phyloP scores from a whole-genome alignment of 2,329 filamentous ascomycete species.

The Plectosphaerella plurivora region DNA sequence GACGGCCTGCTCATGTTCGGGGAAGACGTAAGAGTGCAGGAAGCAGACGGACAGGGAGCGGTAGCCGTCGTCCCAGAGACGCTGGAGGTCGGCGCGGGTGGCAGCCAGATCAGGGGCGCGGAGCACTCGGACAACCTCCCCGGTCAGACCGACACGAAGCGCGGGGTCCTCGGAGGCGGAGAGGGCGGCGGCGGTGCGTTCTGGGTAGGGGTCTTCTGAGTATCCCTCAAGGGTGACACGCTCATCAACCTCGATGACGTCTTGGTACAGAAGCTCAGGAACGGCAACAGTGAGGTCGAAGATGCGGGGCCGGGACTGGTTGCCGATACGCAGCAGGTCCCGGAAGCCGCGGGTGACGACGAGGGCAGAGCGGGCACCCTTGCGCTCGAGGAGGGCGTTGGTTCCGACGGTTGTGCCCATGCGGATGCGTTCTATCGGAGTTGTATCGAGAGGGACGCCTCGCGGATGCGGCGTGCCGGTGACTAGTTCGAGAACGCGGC shows the following conservation, averaged over 20 bases:
- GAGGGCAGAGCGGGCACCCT: constrained; percentile 67
- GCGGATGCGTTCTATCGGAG: constrained; percentile 58
- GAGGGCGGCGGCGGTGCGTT: constrained; percentile 33
- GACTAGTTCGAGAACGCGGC: constrained; percentile 34
- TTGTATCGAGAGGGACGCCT: constrained; percentile 27
- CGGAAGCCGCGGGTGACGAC: constrained; percentile 70
- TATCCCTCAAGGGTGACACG: constrained; percentile 71
- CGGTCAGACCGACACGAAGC: constrained; percentile 59
- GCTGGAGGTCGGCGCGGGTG: constrained; percentile 53
- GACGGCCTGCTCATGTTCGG: constrained; percentile 47
- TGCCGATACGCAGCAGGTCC: constrained; percentile 68
- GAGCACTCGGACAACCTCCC: constrained; percentile 65
- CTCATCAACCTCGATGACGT: constrained; percentile 70
- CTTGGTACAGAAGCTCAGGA: constrained; percentile 65
- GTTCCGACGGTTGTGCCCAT: constrained; percentile 82
- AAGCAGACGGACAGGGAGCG: constrained; percentile 54
- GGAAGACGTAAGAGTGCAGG: constrained; percentile 64
- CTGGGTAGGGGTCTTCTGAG: constrained; percentile 60
- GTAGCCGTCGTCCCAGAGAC: constrained; percentile 58
- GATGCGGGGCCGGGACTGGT: constrained; percentile 68
- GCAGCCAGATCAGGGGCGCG: constrained; percentile 49
- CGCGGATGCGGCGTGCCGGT: constrained; percentile 25
- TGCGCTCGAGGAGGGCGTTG: constrained; percentile 70
- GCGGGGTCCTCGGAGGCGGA: constrained; percentile 47
- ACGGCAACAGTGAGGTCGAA: constrained; percentile 68